Base-by-base conservation (phyloP, 768 basidiomycete genomes). In the Rhodotorula diobovata region DNA sequence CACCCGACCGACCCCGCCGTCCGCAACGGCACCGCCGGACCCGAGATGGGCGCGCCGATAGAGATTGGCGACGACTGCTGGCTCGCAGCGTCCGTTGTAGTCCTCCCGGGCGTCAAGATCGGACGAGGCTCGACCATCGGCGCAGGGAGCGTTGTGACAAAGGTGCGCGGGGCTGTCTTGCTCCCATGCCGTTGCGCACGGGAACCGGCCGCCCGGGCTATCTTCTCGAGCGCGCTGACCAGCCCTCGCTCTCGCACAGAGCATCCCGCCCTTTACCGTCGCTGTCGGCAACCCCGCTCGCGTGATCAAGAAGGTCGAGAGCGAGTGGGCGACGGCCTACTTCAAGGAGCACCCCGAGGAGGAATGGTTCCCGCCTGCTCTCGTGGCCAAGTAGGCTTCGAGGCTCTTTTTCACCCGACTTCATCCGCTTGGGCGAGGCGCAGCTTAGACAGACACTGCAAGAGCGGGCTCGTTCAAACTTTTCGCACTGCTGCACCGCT, bases 41-140 rank as follows among this genome's bases (percentile, higher is more conserved):
- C 74, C 41, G 81, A 82, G 72, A 75, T 70, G 66, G 78, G 80
- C 28, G 76, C 75, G 43, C 76, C 79, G 23, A 78, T 82, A 53
- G 61, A 41, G 3, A 80, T 82, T 32, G 81, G 78, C 12, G 71
- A 79, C 23, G 81, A 82, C 66, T 79, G 78, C 68, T 82, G 82
- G 82, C 75, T 82, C 35, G 80, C 81, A 0, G 81, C 79, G 0
- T 70, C 72, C 23, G 80, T 77, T 1, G 76, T 43, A 23, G 64
- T 82, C 34, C 56, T 77, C 4, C 75, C 78, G 4, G 79, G 79
- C 7, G 79, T 81, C 4, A 80, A 70, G 32, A 79, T 82, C 21
- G 81, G 81, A 0, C 55, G 77, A 35, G 81, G 81, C 0, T 46
- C 34, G 0, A 79, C 78, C 6, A 71, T 82, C 25, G 81, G 81